phyloP scores from a whole-genome alignment of 2,329 filamentous ascomycete genomes.

The Sclerotinia glacialis region DNA sequence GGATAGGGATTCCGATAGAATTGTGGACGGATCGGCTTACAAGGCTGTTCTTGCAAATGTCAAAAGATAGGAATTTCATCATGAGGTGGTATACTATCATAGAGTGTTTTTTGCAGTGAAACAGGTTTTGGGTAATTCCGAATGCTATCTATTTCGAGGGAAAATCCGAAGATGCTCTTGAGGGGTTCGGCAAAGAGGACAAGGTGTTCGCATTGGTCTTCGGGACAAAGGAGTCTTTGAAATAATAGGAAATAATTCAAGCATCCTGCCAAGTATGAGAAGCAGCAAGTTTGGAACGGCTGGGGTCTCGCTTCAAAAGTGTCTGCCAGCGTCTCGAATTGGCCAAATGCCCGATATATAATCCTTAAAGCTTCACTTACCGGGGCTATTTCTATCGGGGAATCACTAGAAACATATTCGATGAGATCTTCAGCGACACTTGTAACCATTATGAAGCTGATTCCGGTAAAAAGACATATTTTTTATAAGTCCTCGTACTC shows the following conservation, averaged over 20 bases:
- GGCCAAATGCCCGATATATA: neutral
- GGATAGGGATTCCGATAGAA: neutral
- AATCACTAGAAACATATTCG: neutral
- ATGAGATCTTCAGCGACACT: neutral
- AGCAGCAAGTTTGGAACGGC: neutral
- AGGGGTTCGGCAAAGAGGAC: neutral
- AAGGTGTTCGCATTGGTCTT: conserved; percentile 6
- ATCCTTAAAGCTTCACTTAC: neutral
- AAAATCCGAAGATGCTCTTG: neutral
- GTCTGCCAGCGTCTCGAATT: neutral
- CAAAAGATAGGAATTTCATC: neutral
- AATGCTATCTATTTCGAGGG: neutral
- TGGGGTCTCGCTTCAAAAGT: neutral
- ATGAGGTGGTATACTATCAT: neutral
- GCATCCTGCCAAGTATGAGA: neutral
- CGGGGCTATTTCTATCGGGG: neutral
- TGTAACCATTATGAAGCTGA: neutral
- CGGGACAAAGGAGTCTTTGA: neutral
- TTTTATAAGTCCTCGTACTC: neutral
- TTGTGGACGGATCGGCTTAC: neutral
- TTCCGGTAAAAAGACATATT: neutral
- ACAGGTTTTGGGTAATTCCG: neutral
- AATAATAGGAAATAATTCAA: neutral
- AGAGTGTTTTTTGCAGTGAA: neutral
- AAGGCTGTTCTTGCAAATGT: neutral